Evolutionary conservation across 2,329 filamentous ascomycete species (phyloP), one percentile per base, ranked within the genome.

Genomic region (Microascus cirrosus): DNA sequence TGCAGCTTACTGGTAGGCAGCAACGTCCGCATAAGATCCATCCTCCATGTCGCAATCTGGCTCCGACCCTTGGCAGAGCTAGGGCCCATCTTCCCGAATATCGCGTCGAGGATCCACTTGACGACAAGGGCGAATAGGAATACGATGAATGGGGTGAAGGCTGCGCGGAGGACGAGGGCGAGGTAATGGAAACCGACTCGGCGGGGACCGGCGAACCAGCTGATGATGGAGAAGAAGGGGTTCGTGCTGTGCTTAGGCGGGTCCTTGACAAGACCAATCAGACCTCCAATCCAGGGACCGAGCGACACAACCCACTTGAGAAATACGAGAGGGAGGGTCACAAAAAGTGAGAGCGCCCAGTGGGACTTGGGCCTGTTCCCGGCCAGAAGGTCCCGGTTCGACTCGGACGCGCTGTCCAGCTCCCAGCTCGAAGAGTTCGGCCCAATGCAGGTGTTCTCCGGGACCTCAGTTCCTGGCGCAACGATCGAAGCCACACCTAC

Each of bases 341-440:
- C 59, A 18, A 81, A 63, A 2, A 72, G 45, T 3, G 67, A 67
- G 52, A 79, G 68, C 0, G 72, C 60, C 71, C 76, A 77, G 64
- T 80, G 78, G 1, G 76, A 67, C 53, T 70, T 65, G 36, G 75
- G 72, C 1, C 70, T 68, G 32, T 67, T 68, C 57, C 65, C 67
- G 0, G 70, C 60, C 2, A 71, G 68, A 1, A 78, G 66, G 50
- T 77, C 71, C 15, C 77, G 74, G 65, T 79, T 77, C 6, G 68
- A 65, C 62, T 81, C 77, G 12, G 71, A 68, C 1, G 73, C 73
- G 60, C 78, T 76, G 24, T 72, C 64, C 25, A 75, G 66, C 62
- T 83, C 80, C 77, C 79, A 81, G 63, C 77, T 81, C 0, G 79
- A 82, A 1, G 79, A 81, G 65, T 81, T 82, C 8, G 77, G 73